Conservation (phyloP, 306 rosid species). For the Quercus dentata region DNA sequence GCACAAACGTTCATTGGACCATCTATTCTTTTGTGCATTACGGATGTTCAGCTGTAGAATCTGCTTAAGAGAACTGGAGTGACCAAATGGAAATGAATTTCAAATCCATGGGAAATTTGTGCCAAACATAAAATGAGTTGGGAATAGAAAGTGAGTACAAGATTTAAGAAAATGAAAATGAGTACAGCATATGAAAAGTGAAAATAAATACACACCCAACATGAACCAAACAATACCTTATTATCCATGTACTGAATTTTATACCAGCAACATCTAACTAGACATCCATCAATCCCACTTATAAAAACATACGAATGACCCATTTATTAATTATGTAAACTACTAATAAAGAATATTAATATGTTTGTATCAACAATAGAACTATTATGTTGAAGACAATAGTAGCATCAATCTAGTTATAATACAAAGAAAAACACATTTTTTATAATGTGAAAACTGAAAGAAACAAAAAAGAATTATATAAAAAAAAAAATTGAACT, state of each 20-base stretch:
- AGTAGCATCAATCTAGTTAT: neutral
- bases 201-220: too few species aligned
- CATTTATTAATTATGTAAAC: neutral
- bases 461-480: neutral
- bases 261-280: neutral
- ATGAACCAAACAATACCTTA: neutral
- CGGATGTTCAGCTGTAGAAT: neutral
- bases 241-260: neutral
- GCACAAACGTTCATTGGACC: neutral
- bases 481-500: neutral
- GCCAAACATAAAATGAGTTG: too few species aligned
- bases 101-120: neutral
- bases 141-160: too few species aligned
- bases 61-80: neutral
- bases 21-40: neutral
- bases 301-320: neutral
- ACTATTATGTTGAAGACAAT: neutral
- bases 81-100: neutral
- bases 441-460: neutral
- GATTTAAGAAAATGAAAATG: too few species aligned
- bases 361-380: neutral
- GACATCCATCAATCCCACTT: neutral
- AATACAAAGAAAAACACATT: neutral
- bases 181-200: too few species aligned
- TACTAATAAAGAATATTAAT: neutral